Percentiles rank a stretch among this genome's conserved stretches.
phyloP scores from a whole-genome alignment of 2,329 filamentous ascomycete genomes.

The Plectosphaerella cucumerina region DNA sequence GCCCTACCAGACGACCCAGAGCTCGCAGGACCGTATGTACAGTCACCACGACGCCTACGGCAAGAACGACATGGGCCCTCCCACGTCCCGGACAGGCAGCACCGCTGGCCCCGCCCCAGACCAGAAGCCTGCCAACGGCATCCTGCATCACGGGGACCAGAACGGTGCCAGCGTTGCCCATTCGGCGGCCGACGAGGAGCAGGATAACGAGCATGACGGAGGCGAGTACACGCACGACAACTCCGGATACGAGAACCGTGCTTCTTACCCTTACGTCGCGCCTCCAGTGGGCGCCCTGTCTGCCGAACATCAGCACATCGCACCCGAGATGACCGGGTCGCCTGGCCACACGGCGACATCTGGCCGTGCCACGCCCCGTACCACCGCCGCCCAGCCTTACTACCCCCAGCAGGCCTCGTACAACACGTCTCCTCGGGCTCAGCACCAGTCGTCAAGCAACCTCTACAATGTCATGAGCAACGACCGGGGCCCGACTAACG shows the following conservation, averaged over 20 bases:
- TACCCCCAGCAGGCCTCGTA: constrained; percentile 69
- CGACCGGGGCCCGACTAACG: constrained; percentile 67
- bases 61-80: constrained; percentile 87
- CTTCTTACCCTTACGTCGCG: constrained; percentile 73
- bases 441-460: constrained; percentile 66
- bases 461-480: constrained; percentile 88
- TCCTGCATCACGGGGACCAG: constrained; percentile 53
- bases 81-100: constrained; percentile 53
- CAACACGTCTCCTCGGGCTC: constrained; percentile 70
- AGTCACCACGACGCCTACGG: constrained; percentile 65
- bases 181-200: constrained; percentile 57
- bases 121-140: constrained; percentile 61
- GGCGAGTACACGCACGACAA: constrained; percentile 81
- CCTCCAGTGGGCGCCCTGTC: constrained; percentile 62
- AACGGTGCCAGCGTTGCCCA: constrained; percentile 51
- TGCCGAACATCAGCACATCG: constrained; percentile 71
- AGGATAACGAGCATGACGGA: constrained; percentile 70
- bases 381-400: constrained; percentile 67
- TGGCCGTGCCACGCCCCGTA: constrained; percentile 81
- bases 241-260: constrained; percentile 68
- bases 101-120: constrained; percentile 57
- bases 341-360: constrained; percentile 75
- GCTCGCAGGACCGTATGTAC: constrained; percentile 62
- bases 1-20: constrained; percentile 63
- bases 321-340: constrained; percentile 78